Evolutionary conservation across 345 rosid genomes (phyloP).

Genomic region (Populus euphratica): DNA sequence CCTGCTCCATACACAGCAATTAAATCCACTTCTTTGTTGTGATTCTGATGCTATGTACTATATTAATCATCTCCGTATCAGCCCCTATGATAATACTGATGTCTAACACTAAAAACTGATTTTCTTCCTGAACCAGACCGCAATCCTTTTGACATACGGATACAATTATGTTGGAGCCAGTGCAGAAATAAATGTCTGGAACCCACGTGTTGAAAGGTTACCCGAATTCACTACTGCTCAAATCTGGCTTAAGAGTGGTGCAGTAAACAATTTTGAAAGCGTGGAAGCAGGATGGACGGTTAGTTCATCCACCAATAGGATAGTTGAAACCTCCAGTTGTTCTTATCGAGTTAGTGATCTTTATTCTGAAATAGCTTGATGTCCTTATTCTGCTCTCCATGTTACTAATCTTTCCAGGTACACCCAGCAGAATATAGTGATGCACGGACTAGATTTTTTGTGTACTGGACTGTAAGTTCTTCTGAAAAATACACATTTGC

Average conservation of each 20-base stretch:
- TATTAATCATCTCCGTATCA: too few species aligned
- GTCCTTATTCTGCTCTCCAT: not conserved
- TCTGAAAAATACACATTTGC: not conserved
- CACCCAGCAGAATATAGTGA: conserved; percentile 19
- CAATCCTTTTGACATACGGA: conserved; percentile 27
- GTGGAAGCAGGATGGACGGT: conserved; percentile 57
- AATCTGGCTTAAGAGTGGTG: conserved; percentile 42
- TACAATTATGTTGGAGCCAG: conserved; percentile 37
- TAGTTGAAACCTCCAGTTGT: not conserved
- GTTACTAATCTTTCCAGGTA: conserved; percentile 14
- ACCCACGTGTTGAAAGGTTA: conserved; percentile 24
- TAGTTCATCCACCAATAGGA: not conserved
- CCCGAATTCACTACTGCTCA: conserved; percentile 39
- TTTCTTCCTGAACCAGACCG: conserved; percentile 25
- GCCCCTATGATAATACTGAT: too few species aligned
- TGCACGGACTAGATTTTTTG: conserved; percentile 2
- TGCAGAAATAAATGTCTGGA: conserved; percentile 51
- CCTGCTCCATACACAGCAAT: too few species aligned
- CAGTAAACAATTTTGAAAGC: conserved; percentile 24
- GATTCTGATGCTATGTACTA: too few species aligned
- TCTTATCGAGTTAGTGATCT: not conserved
- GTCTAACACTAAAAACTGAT: too few species aligned
- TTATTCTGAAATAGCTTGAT: too few species aligned
- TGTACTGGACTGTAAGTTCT: conserved; percentile 20
- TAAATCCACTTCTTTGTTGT: too few species aligned